Evolutionary conservation across 1,139 yeast species (phyloP).

Genomic region (Saccharomyces hybrid): DNA sequence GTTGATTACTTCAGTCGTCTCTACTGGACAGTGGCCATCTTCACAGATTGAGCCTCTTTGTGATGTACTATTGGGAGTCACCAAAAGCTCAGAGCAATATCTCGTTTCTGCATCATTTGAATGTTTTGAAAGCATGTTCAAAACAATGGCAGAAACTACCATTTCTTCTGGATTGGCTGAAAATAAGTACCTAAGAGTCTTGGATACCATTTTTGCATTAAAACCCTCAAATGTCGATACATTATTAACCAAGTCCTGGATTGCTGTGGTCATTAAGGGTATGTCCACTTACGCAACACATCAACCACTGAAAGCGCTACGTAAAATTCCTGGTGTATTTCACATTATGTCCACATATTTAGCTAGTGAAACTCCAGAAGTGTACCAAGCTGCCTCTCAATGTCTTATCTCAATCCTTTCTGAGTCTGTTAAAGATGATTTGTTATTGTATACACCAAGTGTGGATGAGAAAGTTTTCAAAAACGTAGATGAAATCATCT

Average conservation of each 20-base stretch:
- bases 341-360: conserved; percentile 54
- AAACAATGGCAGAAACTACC: conserved; percentile 44
- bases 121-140: conserved; percentile 80
- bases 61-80: conserved; percentile 64
- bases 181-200: conserved; percentile 54
- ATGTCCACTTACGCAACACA: conserved; percentile 58
- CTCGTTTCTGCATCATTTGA: conserved; percentile 73
- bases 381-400: conserved; percentile 74
- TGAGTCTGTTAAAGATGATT: conserved; percentile 57
- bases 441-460: conserved; percentile 46
- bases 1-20: conserved; percentile 58
- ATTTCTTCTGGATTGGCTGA: conserved; percentile 36
- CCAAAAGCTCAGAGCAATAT: conserved; percentile 78
- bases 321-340: conserved; percentile 50
- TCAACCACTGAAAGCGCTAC: conserved; percentile 51
- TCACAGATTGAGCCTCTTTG: conserved; percentile 63
- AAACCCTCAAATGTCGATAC: conserved; percentile 77
- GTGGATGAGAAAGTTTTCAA: conserved; percentile 42
- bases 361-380: conserved; percentile 57
- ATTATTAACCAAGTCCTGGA: conserved; percentile 89
- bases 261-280: conserved; percentile 88
- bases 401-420: conserved; percentile 71
- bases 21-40: conserved; percentile 78
- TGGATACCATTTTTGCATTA: conserved; percentile 68
- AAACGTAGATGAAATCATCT: conserved; percentile 47